phyloP scores from a whole-genome alignment of 2,329 filamentous ascomycete species.

The Didymella lethalis region DNA sequence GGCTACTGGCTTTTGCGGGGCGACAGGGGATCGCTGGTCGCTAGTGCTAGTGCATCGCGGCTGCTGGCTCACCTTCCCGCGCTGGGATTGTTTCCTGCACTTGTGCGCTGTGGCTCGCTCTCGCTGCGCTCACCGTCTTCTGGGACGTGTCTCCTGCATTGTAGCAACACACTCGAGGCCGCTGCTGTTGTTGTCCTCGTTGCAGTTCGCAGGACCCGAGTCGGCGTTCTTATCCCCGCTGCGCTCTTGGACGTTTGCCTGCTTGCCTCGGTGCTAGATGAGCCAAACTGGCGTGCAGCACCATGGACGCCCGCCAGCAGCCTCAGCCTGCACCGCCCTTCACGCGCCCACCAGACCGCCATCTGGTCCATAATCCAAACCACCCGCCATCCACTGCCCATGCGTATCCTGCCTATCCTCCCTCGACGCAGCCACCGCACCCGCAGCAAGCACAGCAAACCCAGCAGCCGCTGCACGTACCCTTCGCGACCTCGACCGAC shows the following conservation, averaged over 20 bases:
- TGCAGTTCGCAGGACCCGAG: neutral
- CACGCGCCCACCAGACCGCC: conserved; percentile 50
- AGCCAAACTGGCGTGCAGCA: conserved; percentile 23
- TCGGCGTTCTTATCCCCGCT: neutral
- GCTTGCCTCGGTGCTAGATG: conserved; percentile 21
- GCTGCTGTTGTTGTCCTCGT: neutral
- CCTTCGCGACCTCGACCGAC: conserved; percentile 53
- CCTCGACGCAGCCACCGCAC: conserved; percentile 40
- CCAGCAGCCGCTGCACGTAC: conserved; percentile 52
- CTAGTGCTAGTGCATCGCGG: conserved; percentile 12
- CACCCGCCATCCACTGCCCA: conserved; percentile 52
- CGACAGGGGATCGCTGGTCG: conserved; percentile 12
- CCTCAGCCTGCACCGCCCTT: conserved; percentile 49
- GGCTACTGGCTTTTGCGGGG: conserved; percentile 16
- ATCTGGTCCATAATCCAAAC: conserved; percentile 64
- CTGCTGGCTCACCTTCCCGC: conserved; percentile 21
- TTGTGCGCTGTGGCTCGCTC: conserved; percentile 21
- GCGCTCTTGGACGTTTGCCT: conserved; percentile 7
- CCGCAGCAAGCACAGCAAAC: conserved; percentile 32
- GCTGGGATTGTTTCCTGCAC: conserved; percentile 16
- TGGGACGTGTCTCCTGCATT: conserved; percentile 17
- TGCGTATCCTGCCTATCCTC: conserved; percentile 47
- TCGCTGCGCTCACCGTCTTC: conserved; percentile 28
- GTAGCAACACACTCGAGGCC: neutral
- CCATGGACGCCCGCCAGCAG: conserved; percentile 50